phyloP scores from a whole-genome alignment of 768 basidiomycete genomes.

The Dacryopinax primogenitus region DNA sequence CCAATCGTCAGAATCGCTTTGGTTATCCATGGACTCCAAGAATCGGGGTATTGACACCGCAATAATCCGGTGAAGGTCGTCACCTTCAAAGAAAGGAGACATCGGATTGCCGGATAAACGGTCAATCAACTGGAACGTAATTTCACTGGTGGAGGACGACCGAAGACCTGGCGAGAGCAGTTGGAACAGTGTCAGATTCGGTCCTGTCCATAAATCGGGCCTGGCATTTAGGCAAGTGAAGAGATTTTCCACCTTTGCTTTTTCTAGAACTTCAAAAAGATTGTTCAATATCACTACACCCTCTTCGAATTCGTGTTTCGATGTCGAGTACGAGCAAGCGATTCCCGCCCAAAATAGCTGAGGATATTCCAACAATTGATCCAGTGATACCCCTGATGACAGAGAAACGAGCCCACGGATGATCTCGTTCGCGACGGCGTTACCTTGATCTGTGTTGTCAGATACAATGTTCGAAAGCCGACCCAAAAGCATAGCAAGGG shows the following conservation, averaged over 20 bases:
- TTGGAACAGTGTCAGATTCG: neutral
- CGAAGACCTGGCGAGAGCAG: conserved; percentile 4
- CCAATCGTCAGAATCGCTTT: conserved; percentile 39
- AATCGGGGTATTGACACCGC: conserved; percentile 79
- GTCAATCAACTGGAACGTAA: neutral
- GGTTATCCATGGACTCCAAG: conserved; percentile 60
- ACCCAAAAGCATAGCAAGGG: conserved; percentile 67
- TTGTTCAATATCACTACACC: conserved; percentile 51
- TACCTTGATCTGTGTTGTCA: conserved; percentile 60
- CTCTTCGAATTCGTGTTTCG: conserved; percentile 65
- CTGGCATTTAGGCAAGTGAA: neutral
- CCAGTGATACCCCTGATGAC: conserved; percentile 42
- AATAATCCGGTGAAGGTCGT: conserved; percentile 30
- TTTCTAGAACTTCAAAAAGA: conserved; percentile 24
- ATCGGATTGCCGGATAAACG: neutral
- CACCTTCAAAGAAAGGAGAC: conserved; percentile 9
- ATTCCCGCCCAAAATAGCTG: conserved; percentile 79
- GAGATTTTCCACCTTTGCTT: neutral
- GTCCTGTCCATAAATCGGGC: neutral
- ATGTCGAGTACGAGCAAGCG: conserved; percentile 70
- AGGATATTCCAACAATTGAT: conserved; percentile 47
- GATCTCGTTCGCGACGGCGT: conserved; percentile 72
- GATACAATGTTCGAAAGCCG: conserved; percentile 75
- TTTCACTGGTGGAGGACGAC: neutral
- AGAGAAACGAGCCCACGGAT: conserved; percentile 59